Base-by-base conservation (phyloP, 1,139 yeast genomes). In the Yamadazyma membranifaciens region DNA sequence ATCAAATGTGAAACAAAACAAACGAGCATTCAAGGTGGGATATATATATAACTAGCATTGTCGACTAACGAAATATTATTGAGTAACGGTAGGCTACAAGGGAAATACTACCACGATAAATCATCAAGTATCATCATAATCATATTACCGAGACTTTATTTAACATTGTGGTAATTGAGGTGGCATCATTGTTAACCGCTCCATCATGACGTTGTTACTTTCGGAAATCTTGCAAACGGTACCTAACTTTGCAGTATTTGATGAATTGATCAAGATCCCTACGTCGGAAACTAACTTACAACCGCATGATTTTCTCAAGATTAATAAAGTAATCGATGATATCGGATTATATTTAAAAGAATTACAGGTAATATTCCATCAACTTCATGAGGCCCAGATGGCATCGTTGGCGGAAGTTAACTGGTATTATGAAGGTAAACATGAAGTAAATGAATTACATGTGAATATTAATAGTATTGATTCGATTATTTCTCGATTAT, bases 361-460 rank as follows among this genome's bases (percentile, higher is more conserved):
- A 25, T 39, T 59, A 15, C 46, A 49, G 13, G 44, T 44, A 30
- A 45, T 51, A 34, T 54, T 58, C 31, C 42, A 45, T 13, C 52
- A 45, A 33, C 43, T 58, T 9, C 42, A 43, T 11, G 37, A 37
- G 5, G 31, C 34, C 10, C 42, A 43, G 27, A 29, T 43, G 6
- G 42, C 33, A 3, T 20, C 13, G 12, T 32, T 37, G 13, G 45
- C 48, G 32, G 49, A 50, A 13, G 40, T 73, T n/a, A 63, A 62
- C 5, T 78, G 81, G 81, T 62, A 75, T 31, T 65, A 56, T 37
- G 80, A 76, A 43, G 81, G 82, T 0, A 66, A 65, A 39, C 58
- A 59, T 10, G 69, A 67, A 28, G 63, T 80, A 9, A 50, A 60
- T 17, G 69, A 65, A 15, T 60, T 80, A 24, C 45, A 54, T 15